Conservation (phyloP, 192 early-diverging fungal genomes). For the Chytriomyces confervae region DNA sequence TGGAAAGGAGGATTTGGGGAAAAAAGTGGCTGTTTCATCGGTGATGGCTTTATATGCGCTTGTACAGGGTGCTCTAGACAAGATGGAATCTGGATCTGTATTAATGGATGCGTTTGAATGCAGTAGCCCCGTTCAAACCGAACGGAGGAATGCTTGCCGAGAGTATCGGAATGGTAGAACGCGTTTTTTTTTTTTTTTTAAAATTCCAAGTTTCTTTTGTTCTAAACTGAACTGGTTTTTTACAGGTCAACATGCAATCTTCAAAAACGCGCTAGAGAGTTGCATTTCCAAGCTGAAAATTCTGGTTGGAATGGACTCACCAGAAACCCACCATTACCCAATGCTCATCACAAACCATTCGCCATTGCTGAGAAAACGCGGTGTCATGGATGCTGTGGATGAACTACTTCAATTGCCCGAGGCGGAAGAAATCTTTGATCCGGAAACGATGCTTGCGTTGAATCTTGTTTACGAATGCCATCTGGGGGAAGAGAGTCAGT, state of each 20-base stretch:
- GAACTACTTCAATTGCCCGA: no score
- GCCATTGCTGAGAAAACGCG: not conserved
- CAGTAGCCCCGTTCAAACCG: not conserved
- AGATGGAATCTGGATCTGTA: not conserved
- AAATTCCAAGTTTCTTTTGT: conserved; percentile 14
- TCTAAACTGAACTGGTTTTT: not conserved
- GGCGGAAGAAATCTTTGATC: conserved; percentile 29
- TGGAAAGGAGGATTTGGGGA: not conserved
- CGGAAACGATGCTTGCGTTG: conserved; percentile 43
- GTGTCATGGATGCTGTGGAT: conserved; percentile 22
- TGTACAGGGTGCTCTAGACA: conserved; percentile 10
- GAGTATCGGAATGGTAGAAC: not conserved
- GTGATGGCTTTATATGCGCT: conserved; percentile 29
- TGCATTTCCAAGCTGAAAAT: not conserved
- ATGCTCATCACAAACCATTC: conserved; percentile 13
- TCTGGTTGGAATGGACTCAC: not conserved
- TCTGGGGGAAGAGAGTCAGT: not conserved
- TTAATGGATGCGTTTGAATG: not conserved
- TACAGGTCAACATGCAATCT: no score
- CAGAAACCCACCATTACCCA: not conserved
- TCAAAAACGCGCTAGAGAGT: not conserved
- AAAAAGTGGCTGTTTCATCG: conserved; percentile 34
- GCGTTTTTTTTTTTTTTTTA: not conserved
- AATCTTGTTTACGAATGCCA: conserved; percentile 33
- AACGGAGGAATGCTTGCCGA: not conserved